Evolutionary conservation across 495 filamentous ascomycete species (phyloP).

Genomic region (Wilcoxina mikolae): DNA sequence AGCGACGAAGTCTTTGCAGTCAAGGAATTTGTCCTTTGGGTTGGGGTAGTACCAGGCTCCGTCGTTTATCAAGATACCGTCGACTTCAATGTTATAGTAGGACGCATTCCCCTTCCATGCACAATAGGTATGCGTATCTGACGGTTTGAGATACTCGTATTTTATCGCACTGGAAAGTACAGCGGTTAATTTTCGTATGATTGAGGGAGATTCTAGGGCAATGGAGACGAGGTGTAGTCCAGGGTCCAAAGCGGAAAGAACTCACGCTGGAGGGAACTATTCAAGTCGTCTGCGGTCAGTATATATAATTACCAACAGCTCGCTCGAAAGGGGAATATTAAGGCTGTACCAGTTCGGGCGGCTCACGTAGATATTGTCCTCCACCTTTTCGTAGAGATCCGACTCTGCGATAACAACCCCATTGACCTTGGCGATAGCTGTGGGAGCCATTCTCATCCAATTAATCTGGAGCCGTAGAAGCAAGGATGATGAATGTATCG

Average conservation of each 20-base stretch:
- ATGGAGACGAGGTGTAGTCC: no score
- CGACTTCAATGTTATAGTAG: conserved; percentile 49
- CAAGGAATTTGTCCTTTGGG: conserved; percentile 41
- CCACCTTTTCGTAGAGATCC: conserved; percentile 47
- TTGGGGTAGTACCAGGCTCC: conserved; percentile 55
- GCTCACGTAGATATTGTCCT: conserved; percentile 57
- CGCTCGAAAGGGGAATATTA: not conserved
- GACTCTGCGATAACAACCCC: conserved; percentile 46
- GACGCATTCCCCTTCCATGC: conserved; percentile 56
- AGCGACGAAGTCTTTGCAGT: conserved; percentile 49
- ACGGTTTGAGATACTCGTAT: conserved; percentile 34
- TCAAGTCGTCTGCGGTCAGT: not conserved
- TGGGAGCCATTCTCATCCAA: conserved; percentile 27
- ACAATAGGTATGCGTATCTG: conserved; percentile 42
- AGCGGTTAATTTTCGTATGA: no score
- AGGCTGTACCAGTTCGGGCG: not conserved
- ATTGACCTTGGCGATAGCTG: conserved; percentile 43
- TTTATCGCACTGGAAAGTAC: conserved; percentile 24
- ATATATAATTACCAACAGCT: not conserved
- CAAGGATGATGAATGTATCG: no score
- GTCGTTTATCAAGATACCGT: conserved; percentile 42
- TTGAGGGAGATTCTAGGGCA: no score
- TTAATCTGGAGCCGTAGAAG: no score
- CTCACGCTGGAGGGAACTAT: conserved; percentile 25
- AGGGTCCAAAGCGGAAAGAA: no score